phyloP scores from a whole-genome alignment of 2,329 filamentous ascomycete species.

The Teratosphaeria pseudoeucalypti region DNA sequence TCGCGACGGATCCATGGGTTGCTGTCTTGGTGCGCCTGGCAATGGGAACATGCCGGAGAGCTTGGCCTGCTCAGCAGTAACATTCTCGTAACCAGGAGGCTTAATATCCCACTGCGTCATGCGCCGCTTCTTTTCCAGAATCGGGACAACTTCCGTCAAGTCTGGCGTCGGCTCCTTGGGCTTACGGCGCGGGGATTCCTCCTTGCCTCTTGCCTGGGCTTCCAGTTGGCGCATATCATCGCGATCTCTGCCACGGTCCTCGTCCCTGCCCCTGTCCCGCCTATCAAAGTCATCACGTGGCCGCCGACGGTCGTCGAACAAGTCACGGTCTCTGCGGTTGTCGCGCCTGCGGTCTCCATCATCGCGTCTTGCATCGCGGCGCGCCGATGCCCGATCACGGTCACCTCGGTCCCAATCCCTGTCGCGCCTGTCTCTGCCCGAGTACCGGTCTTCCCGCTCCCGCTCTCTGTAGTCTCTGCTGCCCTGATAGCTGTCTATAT shows the following conservation, averaged over 20 bases:
- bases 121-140: constrained; percentile 78
- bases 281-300: constrained; percentile 37
- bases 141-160: constrained; percentile 70
- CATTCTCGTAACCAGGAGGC: constrained; percentile 93
- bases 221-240: constrained; percentile 27
- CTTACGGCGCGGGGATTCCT: constrained; percentile 73
- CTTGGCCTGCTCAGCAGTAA: constrained; percentile 97
- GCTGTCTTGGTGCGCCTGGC: constrained; percentile 85
- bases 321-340: constrained; percentile 35
- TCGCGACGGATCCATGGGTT: constrained; percentile 88
- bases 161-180: constrained; percentile 95
- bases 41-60: constrained; percentile 98
- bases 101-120: constrained; percentile 99
- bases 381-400: constrained; percentile 50
- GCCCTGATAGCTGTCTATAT: constrained; percentile 79
- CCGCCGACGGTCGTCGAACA: constrained; percentile 19
- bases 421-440: constrained; percentile 33
- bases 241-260: constrained; percentile 27
- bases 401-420: constrained; percentile 11
- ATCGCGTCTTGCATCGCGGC: constrained; percentile 46
- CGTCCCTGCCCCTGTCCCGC: constrained; percentile 10
- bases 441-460: constrained; percentile 87
- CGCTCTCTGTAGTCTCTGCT: constrained; percentile 87
- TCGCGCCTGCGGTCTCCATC: constrained; percentile 45
- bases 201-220: constrained; percentile 44